These are phyloP conservation scores for Paramecium octaurelia DNA, from an alignment of 73 alveolate species.

Conservation along the genomic window DNA sequence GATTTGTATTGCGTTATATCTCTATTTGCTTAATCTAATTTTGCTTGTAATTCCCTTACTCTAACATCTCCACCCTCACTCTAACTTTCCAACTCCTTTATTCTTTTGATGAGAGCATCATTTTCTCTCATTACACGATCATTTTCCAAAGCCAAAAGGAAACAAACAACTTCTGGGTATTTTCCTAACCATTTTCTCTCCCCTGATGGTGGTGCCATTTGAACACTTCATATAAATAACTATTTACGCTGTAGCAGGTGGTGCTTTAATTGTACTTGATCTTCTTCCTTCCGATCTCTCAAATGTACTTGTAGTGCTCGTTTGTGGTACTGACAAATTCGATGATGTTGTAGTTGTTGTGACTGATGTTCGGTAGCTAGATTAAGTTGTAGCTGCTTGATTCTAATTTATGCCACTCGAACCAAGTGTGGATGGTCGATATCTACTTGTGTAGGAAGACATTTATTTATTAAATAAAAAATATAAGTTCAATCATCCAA, in stretches of 20 bases:
- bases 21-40: conserved; percentile 26
- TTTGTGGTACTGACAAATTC: background rate
- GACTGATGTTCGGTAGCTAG: background rate
- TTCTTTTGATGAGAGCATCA: background rate
- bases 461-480: background rate
- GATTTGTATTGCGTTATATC: conserved; percentile 1
- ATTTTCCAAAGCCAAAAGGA: conserved; percentile 3
- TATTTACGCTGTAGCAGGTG: background rate
- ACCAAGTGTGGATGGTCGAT: conserved; percentile 12
- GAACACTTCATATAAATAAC: background rate
- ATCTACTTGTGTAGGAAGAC: background rate
- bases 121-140: conserved; percentile 20
- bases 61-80: conserved; percentile 33
- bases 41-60: background rate
- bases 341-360: background rate
- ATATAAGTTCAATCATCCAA: background rate
- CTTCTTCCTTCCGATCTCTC: conserved; percentile 37
- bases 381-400: background rate
- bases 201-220: conserved; percentile 15
- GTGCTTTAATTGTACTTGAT: background rate
- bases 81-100: conserved; percentile 3
- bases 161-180: conserved; percentile 38
- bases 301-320: conserved; percentile 7
- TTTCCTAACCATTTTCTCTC: conserved; percentile 51
- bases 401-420: background rate